Percentiles rank a stretch among this genome's conserved stretches.
Evolutionary conservation across 441 rosid species (phyloP).

Genomic region (Jatropha podagrica): DNA sequence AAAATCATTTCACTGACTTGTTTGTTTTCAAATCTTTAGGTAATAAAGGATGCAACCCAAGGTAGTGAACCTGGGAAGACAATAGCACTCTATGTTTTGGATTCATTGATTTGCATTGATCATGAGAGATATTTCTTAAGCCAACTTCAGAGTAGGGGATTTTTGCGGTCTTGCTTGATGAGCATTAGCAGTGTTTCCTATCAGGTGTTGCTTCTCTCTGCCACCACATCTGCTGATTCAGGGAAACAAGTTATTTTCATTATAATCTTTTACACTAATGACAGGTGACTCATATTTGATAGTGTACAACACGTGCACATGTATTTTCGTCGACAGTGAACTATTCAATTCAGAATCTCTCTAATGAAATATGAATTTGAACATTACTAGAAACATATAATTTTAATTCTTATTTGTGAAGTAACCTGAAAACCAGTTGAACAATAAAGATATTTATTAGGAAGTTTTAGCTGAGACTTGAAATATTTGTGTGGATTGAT

Average conservation of each 20-base stretch:
- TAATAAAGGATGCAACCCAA: constrained; percentile 84
- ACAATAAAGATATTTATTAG: not conserved
- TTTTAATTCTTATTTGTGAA: not conserved
- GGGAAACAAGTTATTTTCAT: not conserved
- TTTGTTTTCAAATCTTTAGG: constrained; percentile 40
- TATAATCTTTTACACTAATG: not conserved
- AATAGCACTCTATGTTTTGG: constrained; percentile 88
- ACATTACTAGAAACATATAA: not conserved
- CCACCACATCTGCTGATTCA: constrained; percentile 8
- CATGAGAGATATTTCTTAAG: constrained; percentile 82
- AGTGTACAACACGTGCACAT: not conserved
- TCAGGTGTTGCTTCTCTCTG: constrained; percentile 50
- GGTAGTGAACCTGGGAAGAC: constrained; percentile 97
- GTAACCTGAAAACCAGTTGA: not conserved
- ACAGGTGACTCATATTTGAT: not conserved
- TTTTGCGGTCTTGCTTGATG: constrained; percentile 72
- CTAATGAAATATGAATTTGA: not conserved
- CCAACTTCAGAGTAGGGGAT: constrained; percentile 97
- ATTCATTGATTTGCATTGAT: constrained; percentile 81
- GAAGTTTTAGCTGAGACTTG: not conserved
- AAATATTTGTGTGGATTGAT: not conserved
- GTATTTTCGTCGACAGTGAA: not conserved
- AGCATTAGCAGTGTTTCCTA: constrained; percentile 67
- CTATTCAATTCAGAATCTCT: not conserved
- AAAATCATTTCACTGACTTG: not conserved